phyloP scores from a whole-genome alignment of 2,329 filamentous ascomycete genomes.

The Fusarium sp. region DNA sequence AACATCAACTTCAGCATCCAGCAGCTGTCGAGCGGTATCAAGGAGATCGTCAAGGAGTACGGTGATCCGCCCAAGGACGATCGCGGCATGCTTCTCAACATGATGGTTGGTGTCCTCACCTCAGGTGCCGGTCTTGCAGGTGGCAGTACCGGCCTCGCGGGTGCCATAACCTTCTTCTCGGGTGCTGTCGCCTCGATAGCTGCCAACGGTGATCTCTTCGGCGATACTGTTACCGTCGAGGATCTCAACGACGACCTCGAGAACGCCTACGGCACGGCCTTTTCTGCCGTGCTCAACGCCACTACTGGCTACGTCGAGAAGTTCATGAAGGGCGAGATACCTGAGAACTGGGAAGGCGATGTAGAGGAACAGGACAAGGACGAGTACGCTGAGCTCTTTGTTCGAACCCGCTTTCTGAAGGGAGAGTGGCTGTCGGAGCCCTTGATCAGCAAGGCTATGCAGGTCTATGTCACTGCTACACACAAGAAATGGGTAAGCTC shows the following conservation, averaged over 20 bases:
- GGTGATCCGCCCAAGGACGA: constrained; percentile 16
- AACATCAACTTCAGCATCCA: constrained; percentile 10
- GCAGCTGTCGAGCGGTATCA: constrained; percentile 8
- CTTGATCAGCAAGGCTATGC: constrained; percentile 3
- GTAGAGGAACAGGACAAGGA: not conserved
- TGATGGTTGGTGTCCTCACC: constrained; percentile 30
- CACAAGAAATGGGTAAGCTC: constrained; percentile 5
- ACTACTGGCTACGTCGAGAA: constrained; percentile 9
- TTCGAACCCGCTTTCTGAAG: not conserved
- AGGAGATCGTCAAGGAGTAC: constrained; percentile 11
- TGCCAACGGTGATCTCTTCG: not conserved
- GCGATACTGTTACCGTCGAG: not conserved
- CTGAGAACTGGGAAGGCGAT: not conserved
- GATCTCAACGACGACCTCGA: constrained; percentile 12
- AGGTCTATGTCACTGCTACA: not conserved
- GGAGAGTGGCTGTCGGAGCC: constrained; percentile 18
- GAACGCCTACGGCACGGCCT: constrained; percentile 17
- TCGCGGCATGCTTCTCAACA: constrained; percentile 20
- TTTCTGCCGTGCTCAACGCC: constrained; percentile 3
- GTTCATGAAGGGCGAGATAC: not conserved
- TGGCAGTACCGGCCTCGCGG: constrained; percentile 4
- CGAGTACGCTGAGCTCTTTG: not conserved
- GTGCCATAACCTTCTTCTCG: constrained; percentile 9
- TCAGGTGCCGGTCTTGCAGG: not conserved
- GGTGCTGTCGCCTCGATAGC: constrained; percentile 2